Conservation (phyloP, 306 rosid genomes). For the Elaeagnus macrophylla region DNA sequence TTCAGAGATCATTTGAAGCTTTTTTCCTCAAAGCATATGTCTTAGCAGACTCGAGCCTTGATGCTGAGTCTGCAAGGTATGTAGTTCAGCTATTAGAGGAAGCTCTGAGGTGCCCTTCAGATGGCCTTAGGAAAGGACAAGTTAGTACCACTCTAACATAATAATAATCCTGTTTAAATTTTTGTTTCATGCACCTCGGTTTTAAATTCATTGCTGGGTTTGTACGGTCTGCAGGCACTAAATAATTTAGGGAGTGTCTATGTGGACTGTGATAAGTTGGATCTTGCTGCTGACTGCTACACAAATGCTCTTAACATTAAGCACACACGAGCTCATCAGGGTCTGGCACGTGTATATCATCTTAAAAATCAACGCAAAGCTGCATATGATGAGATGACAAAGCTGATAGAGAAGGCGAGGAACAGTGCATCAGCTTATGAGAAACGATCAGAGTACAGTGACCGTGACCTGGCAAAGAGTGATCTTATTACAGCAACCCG, state of each 20-base stretch:
- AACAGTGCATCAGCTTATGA: constrained; percentile 85
- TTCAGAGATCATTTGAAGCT: constrained; percentile 93
- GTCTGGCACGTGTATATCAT: constrained; percentile 85
- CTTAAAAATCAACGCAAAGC: constrained; percentile 65
- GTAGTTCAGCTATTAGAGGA: constrained; percentile 75
- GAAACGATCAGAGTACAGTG: constrained; percentile 91
- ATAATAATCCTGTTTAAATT: constrained; percentile 6
- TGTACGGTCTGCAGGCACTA: constrained; percentile 53
- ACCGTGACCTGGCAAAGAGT: constrained; percentile 87
- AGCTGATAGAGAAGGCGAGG: constrained; percentile 75
- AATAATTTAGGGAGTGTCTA: constrained; percentile 83
- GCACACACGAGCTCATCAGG: constrained; percentile 93
- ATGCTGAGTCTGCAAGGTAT: constrained; percentile 48
- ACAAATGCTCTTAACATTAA: constrained; percentile 76
- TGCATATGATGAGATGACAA: constrained; percentile 95
- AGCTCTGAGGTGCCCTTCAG: constrained; percentile 91
- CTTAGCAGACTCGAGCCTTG: constrained; percentile 69
- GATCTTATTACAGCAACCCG: constrained; percentile 71
- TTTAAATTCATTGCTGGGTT: constrained; percentile 8
- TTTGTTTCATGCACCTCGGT: constrained; percentile 14
- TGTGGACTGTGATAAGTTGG: constrained; percentile 73
- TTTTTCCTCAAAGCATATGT: constrained; percentile 87
- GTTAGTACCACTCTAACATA: constrained; percentile 28
- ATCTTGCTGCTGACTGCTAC: constrained; percentile 92
- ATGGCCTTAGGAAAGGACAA: constrained; percentile 92